These are phyloP conservation scores for Penicillium robsamsonii DNA, from an alignment of 495 filamentous ascomycete genomes.

Conservation along the genomic window DNA sequence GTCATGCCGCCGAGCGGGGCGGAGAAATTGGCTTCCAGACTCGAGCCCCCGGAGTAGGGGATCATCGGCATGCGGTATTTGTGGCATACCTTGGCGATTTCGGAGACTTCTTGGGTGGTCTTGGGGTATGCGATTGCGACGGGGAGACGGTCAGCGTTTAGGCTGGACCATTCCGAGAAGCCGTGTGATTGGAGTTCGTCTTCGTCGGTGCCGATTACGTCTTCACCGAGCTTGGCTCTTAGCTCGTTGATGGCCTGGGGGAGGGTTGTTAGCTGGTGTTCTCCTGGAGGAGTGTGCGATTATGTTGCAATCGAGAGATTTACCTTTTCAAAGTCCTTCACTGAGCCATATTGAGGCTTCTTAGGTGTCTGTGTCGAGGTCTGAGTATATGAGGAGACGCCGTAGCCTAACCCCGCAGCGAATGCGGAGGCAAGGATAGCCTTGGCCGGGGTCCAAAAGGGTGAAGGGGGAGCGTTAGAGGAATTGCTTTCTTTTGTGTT, in stretches of 20 bases:
- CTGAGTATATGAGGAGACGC: conserved; percentile 28
- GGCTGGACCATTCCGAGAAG: conserved; percentile 85
- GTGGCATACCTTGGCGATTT: conserved; percentile 76
- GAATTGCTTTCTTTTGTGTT: conserved; percentile 8
- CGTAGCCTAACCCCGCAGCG: conserved; percentile 39
- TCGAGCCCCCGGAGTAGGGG: conserved; percentile 83
- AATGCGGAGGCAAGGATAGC: conserved; percentile 35
- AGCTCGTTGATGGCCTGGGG: conserved; percentile 62
- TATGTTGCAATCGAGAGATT: conserved; percentile 3
- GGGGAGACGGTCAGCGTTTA: conserved; percentile 72
- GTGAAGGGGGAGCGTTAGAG: conserved; percentile 11
- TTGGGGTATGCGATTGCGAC: conserved; percentile 81
- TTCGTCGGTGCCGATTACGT: conserved; percentile 77
- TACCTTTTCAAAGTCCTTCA: conserved; percentile 45
- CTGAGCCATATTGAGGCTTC: conserved; percentile 39
- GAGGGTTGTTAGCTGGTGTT: conserved; percentile 26
- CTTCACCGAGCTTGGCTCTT: conserved; percentile 57
- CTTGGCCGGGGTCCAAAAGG: conserved; percentile 34
- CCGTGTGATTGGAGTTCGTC: conserved; percentile 80
- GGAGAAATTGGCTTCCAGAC: conserved; percentile 85
- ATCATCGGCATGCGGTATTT: conserved; percentile 81
- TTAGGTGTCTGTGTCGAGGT: conserved; percentile 11
- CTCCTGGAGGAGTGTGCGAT: conserved; percentile 2
- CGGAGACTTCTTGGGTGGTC: conserved; percentile 74
- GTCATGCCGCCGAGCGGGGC: conserved; percentile 81